Evolutionary conservation across 768 basidiomycete genomes (phyloP), one percentile per base, ranked within the genome.

Genomic region (Stropharia rugosoannulata): DNA sequence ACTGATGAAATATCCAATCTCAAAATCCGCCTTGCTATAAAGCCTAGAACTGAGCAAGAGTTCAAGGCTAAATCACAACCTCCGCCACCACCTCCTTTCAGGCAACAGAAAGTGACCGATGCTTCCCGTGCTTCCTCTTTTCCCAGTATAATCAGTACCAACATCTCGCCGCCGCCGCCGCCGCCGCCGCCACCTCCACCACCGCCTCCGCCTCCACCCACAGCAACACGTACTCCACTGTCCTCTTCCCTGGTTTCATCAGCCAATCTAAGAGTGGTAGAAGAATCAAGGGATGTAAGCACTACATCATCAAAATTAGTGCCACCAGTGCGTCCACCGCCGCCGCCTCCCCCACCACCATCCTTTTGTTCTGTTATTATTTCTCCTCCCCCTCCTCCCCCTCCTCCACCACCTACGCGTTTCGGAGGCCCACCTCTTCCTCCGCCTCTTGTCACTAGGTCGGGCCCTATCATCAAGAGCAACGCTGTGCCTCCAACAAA

Each of bases 21-120:
- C 45, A 83, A 82, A 61, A 70, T 73, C 13, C 77, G 83, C 48
- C 64, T 86, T 32, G 70, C 75, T 43, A 75, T 75, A 5, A 83
- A 77, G 58, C 82, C 83, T 4, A 78, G 76, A 63, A 83, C 80
- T 1, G 89, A 91, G 68, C 82, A 84, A 63, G 85, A 86, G 60
- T 90, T 86, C 71, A 91, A 93, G 66, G 74, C 76, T 2, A 80
- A 80, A 48, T 82, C 83, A 35, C 71, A 85, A 0, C 87, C 88
- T 7, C 86, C 84, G 0, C 88, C 85, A 15, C 73, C 85, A 13
- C 73, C 79, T 25, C 69, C 75, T 8, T 63, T 66, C 27, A 79
- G 73, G 54, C 70, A 69, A 8, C 74, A 69, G 55, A 66, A 63
- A 55, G 37, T 60, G 4, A 46, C 58, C 12, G 25, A 48, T n/a